Conservation (phyloP, 495 filamentous ascomycete genomes). For the Tirmania nivea region DNA sequence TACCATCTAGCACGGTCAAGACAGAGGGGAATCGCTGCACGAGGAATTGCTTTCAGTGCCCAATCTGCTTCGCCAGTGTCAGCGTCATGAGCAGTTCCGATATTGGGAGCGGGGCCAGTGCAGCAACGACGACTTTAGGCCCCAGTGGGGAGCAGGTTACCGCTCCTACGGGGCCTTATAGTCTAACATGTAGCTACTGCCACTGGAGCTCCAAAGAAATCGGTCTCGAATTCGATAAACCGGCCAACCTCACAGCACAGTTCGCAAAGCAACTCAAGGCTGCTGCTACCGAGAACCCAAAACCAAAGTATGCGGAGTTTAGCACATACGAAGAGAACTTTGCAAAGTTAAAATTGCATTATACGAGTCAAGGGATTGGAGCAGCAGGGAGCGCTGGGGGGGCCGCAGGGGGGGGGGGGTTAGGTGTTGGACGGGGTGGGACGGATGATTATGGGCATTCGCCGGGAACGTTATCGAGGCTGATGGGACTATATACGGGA, state of each 20-base stretch:
- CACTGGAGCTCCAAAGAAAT: constrained; percentile 78
- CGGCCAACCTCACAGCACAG: constrained; percentile 64
- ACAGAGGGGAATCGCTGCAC: constrained; percentile 85
- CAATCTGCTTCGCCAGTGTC: constrained; percentile 63
- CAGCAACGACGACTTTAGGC: constrained; percentile 27
- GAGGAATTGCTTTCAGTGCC: constrained; percentile 86
- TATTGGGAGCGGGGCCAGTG: background rate
- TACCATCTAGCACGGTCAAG: constrained; percentile 70
- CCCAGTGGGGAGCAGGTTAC: constrained; percentile 18
- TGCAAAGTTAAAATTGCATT: constrained; percentile 43
- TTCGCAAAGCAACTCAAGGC: constrained; percentile 33
- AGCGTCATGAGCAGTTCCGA: constrained; percentile 29
- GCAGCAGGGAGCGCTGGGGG: background rate
- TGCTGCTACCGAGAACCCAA: constrained; percentile 9
- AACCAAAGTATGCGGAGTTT: constrained; percentile 21
- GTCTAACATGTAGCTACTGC: constrained; percentile 72
- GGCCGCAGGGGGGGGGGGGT: background rate
- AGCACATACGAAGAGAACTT: constrained; percentile 23
- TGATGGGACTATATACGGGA: constrained; percentile 62
- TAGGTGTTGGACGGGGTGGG: background rate
- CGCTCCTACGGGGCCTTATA: constrained; percentile 38
- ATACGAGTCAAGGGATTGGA: constrained; percentile 28
- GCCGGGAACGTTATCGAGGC: constrained; percentile 56
- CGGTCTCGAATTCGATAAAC: constrained; percentile 72
- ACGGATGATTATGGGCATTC: constrained; percentile 29